A percentile compares a stretch with the other conserved stretches of the same genome.
Evolutionary conservation across 805 yeast genomes (phyloP).

Genomic region (Lipomyces lipofer): DNA sequence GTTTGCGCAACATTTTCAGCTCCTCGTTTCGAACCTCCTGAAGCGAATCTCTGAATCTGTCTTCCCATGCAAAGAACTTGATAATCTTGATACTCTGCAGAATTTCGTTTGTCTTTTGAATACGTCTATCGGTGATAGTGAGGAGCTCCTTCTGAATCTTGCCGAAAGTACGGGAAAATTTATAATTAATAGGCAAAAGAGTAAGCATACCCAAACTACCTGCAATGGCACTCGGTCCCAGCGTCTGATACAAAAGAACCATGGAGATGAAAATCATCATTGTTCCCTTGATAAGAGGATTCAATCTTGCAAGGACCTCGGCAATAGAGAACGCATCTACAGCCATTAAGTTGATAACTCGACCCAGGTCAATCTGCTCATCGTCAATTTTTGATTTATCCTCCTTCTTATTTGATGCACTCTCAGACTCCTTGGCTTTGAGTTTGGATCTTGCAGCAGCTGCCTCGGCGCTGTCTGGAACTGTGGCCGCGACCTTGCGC

Average conservation of each 20-base stretch:
- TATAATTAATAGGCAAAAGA: slow-evolving; percentile 73
- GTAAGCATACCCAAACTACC: slow-evolving; percentile 70
- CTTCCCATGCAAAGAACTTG: slow-evolving; percentile 97
- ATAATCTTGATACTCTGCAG: slow-evolving; percentile 90
- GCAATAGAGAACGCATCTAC: slow-evolving; percentile 95
- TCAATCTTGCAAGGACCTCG: slow-evolving; percentile 88
- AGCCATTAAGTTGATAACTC: slow-evolving; percentile 88
- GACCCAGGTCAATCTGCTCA: slow-evolving; percentile 65
- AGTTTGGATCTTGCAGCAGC: slow-evolving; percentile 19
- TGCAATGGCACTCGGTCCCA: slow-evolving; percentile 87
- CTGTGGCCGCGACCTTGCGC: slow-evolving; percentile 49
- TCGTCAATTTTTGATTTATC: no score
- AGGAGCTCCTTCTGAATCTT: slow-evolving; percentile 68
- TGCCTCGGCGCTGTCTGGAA: slow-evolving; percentile 20
- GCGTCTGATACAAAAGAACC: slow-evolving; percentile 60
- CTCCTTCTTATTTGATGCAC: slow-evolving; percentile 18
- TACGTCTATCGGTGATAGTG: slow-evolving; percentile 81
- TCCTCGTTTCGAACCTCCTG: slow-evolving; percentile 73
- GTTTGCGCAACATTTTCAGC: slow-evolving; percentile 55
- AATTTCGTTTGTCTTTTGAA: slow-evolving; percentile 89
- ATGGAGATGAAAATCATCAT: slow-evolving; percentile 74
- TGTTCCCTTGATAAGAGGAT: slow-evolving; percentile 74
- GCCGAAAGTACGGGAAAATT: slow-evolving; percentile 62
- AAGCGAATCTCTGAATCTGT: slow-evolving; percentile 70
- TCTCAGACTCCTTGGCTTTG: slow-evolving; percentile 20